These are phyloP conservation scores for Tubosaeta brunneosetosa DNA, from an alignment of 768 basidiomycete species.

Conservation along the genomic window DNA sequence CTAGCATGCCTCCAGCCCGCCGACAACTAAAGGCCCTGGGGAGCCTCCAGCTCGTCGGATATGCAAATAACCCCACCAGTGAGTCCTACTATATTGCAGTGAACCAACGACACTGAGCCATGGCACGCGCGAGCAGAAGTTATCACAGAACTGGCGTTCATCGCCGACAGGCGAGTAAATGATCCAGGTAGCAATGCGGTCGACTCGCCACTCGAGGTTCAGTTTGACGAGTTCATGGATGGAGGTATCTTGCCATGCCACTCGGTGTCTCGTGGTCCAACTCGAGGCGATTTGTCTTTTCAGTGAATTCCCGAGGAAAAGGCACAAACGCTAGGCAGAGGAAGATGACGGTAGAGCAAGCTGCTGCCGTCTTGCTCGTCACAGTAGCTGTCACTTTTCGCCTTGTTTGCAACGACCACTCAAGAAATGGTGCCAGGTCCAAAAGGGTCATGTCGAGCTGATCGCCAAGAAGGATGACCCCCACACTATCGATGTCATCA, in stretches of 20 bases:
- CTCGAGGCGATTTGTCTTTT: neutral
- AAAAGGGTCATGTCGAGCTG: slow-evolving; percentile 25
- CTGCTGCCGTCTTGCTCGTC: slow-evolving; percentile 23
- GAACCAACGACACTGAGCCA: neutral
- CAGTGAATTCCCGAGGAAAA: slow-evolving; percentile 25
- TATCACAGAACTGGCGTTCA: slow-evolving; percentile 25
- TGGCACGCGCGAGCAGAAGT: slow-evolving; percentile 14
- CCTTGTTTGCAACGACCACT: neutral
- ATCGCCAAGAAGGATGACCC: slow-evolving; percentile 11
- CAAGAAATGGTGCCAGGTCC: slow-evolving; percentile 14
- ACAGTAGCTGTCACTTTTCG: slow-evolving; percentile 7
- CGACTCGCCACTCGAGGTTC: slow-evolving; percentile 18
- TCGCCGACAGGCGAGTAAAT: slow-evolving; percentile 10
- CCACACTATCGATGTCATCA: slow-evolving; percentile 18
- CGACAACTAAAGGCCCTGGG: slow-evolving; percentile 15
- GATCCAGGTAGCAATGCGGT: neutral
- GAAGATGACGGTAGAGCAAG: slow-evolving; percentile 21
- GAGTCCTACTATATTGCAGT: slow-evolving; percentile 1
- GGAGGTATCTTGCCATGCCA: slow-evolving; percentile 14
- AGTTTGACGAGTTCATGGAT: slow-evolving; percentile 25
- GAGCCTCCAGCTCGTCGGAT: slow-evolving; percentile 17
- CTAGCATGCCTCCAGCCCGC: slow-evolving; percentile 21
- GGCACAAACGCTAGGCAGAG: slow-evolving; percentile 16
- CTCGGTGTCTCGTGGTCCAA: neutral
- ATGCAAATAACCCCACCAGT: slow-evolving; percentile 26